Evolutionary conservation across 1,284 basidiomycete species (phyloP).

Genomic region (Sanghuangporus sanghuang): DNA sequence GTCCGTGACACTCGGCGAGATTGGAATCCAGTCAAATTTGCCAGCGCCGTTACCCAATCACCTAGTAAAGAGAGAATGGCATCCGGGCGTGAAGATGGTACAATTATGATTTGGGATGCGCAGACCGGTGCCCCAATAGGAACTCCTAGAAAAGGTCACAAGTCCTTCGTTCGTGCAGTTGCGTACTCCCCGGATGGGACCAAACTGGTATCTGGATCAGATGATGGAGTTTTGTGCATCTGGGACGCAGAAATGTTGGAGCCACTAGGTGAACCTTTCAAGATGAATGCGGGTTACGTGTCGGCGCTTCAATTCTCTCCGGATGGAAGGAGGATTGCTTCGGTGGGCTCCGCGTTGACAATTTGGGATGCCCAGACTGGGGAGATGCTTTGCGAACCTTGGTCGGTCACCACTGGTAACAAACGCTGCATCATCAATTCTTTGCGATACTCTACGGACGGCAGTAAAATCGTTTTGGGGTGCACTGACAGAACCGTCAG

Average conservation of each 20-base stretch:
- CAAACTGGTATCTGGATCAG: neutral
- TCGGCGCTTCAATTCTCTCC: neutral
- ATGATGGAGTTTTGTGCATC: neutral
- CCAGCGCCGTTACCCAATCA: neutral
- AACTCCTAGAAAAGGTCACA: neutral
- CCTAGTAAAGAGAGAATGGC: neutral
- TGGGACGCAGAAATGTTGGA: neutral
- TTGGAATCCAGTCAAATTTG: neutral
- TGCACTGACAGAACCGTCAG: neutral
- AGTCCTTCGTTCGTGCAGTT: neutral
- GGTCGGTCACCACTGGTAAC: neutral
- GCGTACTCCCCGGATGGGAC: neutral
- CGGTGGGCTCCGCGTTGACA: neutral
- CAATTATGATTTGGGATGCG: neutral
- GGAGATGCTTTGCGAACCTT: neutral
- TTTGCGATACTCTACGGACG: conserved; percentile 13
- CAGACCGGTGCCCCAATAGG: neutral
- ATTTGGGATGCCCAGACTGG: neutral
- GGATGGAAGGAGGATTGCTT: neutral
- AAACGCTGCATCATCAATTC: neutral
- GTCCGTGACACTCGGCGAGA: neutral
- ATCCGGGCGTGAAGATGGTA: neutral
- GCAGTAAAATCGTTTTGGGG: neutral
- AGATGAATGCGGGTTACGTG: neutral
- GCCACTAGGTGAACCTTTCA: neutral